phyloP scores from a whole-genome alignment of 2,329 filamentous ascomycete species.

The Aspergillus brunneoviolaceus region DNA sequence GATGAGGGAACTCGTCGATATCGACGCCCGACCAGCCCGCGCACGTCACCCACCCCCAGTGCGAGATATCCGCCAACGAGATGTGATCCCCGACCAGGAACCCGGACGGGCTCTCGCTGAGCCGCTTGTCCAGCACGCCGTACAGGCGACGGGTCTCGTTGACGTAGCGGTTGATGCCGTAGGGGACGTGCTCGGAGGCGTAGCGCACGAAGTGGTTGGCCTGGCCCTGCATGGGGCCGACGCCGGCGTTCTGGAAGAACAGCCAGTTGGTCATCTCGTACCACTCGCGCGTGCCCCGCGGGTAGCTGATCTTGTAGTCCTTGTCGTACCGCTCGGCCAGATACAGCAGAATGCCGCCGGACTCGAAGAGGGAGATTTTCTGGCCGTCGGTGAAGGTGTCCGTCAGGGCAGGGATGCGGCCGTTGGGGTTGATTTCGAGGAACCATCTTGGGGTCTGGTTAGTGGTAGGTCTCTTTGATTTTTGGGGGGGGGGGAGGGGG shows the following conservation, averaged over 20 bases:
- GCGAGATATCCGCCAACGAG: slow-evolving; percentile 69
- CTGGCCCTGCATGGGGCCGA: slow-evolving; percentile 82
- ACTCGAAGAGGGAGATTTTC: slow-evolving; percentile 76
- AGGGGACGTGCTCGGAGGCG: slow-evolving; percentile 77
- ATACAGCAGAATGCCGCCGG: slow-evolving; percentile 80
- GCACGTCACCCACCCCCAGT: slow-evolving; percentile 73
- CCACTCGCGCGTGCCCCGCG: slow-evolving; percentile 68
- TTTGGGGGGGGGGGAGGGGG: too few relatives aligned
- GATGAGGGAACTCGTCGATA: slow-evolving; percentile 70
- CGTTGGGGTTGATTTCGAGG: slow-evolving; percentile 88
- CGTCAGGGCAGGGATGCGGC: slow-evolving; percentile 82
- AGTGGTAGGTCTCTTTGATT: too few relatives aligned
- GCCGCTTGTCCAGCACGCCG: slow-evolving; percentile 70
- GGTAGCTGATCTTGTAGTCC: slow-evolving; percentile 80
- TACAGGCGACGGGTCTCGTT: slow-evolving; percentile 85
- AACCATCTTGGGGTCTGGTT: slow-evolving; percentile 61
- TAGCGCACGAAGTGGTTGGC: slow-evolving; percentile 82
- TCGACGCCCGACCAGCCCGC: slow-evolving; percentile 63
- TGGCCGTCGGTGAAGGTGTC: slow-evolving; percentile 74
- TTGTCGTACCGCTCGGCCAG: slow-evolving; percentile 77
- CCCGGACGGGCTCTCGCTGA: slow-evolving; percentile 52
- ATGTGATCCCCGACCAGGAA: slow-evolving; percentile 53
- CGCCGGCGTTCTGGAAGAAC: slow-evolving; percentile 74
- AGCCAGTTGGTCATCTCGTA: slow-evolving; percentile 80
- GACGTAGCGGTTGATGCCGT: slow-evolving; percentile 76